These are phyloP conservation scores for Oidiodendron maius DNA, from an alignment of 495 filamentous ascomycete species.

Conservation along the genomic window DNA sequence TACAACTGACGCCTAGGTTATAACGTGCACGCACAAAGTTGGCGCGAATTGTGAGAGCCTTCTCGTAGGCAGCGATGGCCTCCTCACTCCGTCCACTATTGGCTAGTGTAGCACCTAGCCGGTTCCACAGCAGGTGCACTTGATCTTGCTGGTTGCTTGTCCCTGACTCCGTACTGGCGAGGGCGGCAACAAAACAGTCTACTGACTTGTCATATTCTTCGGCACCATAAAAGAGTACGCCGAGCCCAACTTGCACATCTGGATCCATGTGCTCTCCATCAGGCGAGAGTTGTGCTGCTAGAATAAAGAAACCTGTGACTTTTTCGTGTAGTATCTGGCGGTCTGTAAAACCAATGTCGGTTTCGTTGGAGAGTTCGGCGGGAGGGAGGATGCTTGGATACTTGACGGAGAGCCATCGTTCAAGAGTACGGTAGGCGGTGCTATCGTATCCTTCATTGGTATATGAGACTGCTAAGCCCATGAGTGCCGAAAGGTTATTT, in stretches of 20 bases:
- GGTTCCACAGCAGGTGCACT: constrained; percentile 94
- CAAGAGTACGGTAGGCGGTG: constrained; percentile 91
- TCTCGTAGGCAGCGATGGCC: constrained; percentile 93
- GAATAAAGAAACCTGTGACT: constrained; percentile 84
- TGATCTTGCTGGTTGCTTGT: constrained; percentile 67
- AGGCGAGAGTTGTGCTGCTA: constrained; percentile 85
- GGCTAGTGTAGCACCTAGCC: constrained; percentile 90
- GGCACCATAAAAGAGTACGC: constrained; percentile 95
- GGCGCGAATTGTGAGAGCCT: constrained; percentile 77
- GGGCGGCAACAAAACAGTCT: constrained; percentile 91
- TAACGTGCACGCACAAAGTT: constrained; percentile 97
- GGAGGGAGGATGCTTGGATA: constrained; percentile 76
- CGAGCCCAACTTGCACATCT: constrained; percentile 94
- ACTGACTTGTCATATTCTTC: constrained; percentile 98
- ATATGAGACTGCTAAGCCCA: constrained; percentile 96
- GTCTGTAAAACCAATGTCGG: constrained; percentile 87
- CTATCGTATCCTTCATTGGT: constrained; percentile 98
- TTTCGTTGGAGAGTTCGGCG: constrained; percentile 56
- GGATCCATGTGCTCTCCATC: constrained; percentile 77
- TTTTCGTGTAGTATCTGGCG: constrained; percentile 84
- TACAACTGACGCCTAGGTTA: constrained; percentile 93
- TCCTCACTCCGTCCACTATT: constrained; percentile 92
- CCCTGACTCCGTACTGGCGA: constrained; percentile 76
- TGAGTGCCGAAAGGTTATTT: constrained; percentile 79
- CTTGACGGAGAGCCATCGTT: constrained; percentile 91